phyloP scores from a whole-genome alignment of 257 asterid genomes.

The Thymus mandschuricus region DNA sequence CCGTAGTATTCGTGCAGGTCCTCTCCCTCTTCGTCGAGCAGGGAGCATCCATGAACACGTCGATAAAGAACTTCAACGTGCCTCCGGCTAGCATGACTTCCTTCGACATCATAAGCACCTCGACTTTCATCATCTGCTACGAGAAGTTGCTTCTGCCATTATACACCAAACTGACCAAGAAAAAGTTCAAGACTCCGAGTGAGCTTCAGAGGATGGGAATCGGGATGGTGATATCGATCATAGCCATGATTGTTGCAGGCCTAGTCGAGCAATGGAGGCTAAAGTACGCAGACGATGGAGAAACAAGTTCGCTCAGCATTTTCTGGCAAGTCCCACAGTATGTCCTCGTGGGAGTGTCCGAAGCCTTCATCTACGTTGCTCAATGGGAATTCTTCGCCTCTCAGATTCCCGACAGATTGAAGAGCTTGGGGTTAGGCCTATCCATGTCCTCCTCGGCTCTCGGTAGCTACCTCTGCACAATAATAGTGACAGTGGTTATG shows the following conservation, averaged over 20 bases:
- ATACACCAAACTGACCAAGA: constrained; percentile 56
- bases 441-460: constrained; percentile 84
- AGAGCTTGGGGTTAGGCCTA: constrained; percentile 76
- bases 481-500: constrained; percentile 59
- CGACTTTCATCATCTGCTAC: constrained; percentile 78
- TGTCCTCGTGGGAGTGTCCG: constrained; percentile 81
- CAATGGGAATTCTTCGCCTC: constrained; percentile 83
- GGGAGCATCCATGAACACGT: constrained; percentile 79
- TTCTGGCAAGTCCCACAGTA: constrained; percentile 87
- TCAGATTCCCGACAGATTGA: constrained; percentile 68
- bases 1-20: constrained; percentile 75
- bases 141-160: constrained; percentile 64
- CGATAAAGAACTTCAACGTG: constrained; percentile 48
- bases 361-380: constrained; percentile 77
- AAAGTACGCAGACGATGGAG: constrained; percentile 48
- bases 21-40: constrained; percentile 84
- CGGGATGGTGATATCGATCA: constrained; percentile 64
- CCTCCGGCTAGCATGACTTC: constrained; percentile 90
- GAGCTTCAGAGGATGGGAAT: constrained; percentile 78
- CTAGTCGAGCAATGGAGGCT: constrained; percentile 66
- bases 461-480: constrained; percentile 74
- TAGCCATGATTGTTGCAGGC: constrained; percentile 70
- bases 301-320: constrained; percentile 65
- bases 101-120: constrained; percentile 75
- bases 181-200: constrained; percentile 53